phyloP scores from a whole-genome alignment of 306 rosid genomes.

The Vicia sativa region DNA sequence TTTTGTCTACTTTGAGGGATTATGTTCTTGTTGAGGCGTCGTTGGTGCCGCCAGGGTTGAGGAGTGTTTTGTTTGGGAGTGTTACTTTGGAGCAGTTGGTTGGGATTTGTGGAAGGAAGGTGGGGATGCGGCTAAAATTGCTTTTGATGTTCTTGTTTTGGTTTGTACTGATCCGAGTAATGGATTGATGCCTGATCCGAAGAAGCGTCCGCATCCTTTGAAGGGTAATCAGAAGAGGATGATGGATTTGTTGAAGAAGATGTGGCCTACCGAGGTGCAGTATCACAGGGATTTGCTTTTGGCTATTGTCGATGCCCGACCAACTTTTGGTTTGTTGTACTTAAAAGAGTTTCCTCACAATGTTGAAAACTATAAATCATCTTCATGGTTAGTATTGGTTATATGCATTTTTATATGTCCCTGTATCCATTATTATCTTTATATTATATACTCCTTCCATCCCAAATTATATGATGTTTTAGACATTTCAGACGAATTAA shows the following conservation, averaged over 20 bases:
- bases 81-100: conserved; percentile 74
- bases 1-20: conserved; percentile 67
- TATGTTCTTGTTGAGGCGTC: conserved; percentile 69
- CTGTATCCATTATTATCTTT: conserved; percentile 18
- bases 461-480: no score
- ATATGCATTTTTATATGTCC: conserved; percentile 25
- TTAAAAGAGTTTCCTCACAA: conserved; percentile 90
- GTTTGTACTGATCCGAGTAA: conserved; percentile 84
- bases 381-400: conserved; percentile 69
- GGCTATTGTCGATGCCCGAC: conserved; percentile 65
- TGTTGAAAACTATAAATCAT: conserved; percentile 65
- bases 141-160: conserved; percentile 57
- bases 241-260: conserved; percentile 73
- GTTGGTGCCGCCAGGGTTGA: conserved; percentile 65
- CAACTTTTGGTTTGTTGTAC: conserved; percentile 70
- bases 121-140: conserved; percentile 59
- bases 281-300: conserved; percentile 75
- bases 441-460: background rate
- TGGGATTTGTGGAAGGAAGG: conserved; percentile 71
- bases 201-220: conserved; percentile 57
- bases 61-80: conserved; percentile 92
- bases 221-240: conserved; percentile 75
- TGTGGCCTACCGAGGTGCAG: conserved; percentile 59
- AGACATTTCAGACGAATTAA: no score
- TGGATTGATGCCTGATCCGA: conserved; percentile 83